Base-by-base conservation (phyloP, 2,329 filamentous ascomycete species). In the Thielaviopsis populi region DNA sequence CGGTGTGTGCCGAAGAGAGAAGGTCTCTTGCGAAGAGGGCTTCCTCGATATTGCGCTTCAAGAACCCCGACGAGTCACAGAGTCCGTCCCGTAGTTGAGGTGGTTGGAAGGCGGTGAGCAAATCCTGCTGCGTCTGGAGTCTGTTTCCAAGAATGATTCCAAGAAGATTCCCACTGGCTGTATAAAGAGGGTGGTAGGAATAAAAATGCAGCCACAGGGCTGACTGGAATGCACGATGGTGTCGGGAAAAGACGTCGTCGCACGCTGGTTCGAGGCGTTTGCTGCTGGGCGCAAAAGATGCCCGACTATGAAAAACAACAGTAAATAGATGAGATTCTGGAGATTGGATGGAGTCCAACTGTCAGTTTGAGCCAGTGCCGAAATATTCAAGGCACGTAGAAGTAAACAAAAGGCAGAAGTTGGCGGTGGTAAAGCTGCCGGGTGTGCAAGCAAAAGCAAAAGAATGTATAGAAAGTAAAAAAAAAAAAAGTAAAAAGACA, bases 351-450 rank as follows among this genome's bases (percentile, higher is more conserved):
- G 27, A 56, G 53, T 30, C 42, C 42, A 56, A 56, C 27, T 37
- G 53, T 27, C 33, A 56, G 30, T 11, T 46, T 6, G 4, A 27
- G 58, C 19, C 42, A 60, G 37, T 43, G 24, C 22, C 22, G 11
- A 22, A 60, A 30, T 27, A 30, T 27, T 15, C 37, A 59, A 19
- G n/a, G 30, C 40, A 30, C 17, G 30, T 60, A 41, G 22, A 60
- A 43, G 58, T 43, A 60, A 43, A 27, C 40, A 62, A 65, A 65
- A 48, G 41, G 24, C 37, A 58, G 33, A 59, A 62, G 19, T 59
- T 19, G 24, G 41, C 37, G 30, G 1, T 33, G 3, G 27, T 54
- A 37, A 63, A 41, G 48, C 33, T 41, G 41, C 46, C 19, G 15
- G n/a, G 30, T n/a, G 33, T 40, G 53, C n/a, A 63, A 42, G 50